Conservation (phyloP, 768 basidiomycete genomes). For the Tricholoma sp. region DNA sequence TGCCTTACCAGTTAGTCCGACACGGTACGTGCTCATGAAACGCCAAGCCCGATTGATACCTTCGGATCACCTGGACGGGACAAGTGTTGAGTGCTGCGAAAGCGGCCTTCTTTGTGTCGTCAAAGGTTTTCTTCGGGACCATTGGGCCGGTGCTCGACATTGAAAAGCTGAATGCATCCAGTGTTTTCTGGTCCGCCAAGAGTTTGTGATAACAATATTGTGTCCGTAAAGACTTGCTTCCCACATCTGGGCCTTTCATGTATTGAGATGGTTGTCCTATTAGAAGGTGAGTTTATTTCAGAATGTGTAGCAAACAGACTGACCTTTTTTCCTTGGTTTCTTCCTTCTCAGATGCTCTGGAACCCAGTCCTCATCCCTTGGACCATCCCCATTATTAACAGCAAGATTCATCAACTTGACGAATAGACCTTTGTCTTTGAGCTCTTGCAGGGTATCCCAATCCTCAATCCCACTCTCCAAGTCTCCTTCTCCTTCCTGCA, state of each 20-base stretch:
- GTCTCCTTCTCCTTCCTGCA: too few relatives aligned
- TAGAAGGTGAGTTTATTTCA: background rate
- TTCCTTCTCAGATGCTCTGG: slow-evolving; percentile 1
- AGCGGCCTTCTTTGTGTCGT: too few relatives aligned
- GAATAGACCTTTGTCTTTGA: background rate
- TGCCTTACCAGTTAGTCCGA: background rate
- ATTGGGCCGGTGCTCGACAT: too few relatives aligned
- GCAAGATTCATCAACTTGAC: background rate
- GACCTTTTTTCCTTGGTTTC: background rate
- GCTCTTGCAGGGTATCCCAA: background rate
- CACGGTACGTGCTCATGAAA: background rate
- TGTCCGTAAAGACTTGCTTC: slow-evolving; percentile 7
- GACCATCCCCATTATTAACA: slow-evolving; percentile 6
- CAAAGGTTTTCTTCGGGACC: too few relatives aligned
- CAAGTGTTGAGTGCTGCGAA: too few relatives aligned
- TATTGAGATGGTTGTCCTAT: background rate
- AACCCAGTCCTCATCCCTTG: slow-evolving; percentile 6
- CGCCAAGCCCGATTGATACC: background rate
- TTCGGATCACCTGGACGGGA: too few relatives aligned
- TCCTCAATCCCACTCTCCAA: slow-evolving; percentile 1
- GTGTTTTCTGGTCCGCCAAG: background rate
- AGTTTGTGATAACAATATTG: slow-evolving; percentile 1
- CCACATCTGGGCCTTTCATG: slow-evolving; percentile 8
- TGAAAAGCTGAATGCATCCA: slow-evolving; percentile 2
- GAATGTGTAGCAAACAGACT: background rate